phyloP scores from a whole-genome alignment of 2,329 filamentous ascomycete genomes.

The Rugonectria rugulosa region DNA sequence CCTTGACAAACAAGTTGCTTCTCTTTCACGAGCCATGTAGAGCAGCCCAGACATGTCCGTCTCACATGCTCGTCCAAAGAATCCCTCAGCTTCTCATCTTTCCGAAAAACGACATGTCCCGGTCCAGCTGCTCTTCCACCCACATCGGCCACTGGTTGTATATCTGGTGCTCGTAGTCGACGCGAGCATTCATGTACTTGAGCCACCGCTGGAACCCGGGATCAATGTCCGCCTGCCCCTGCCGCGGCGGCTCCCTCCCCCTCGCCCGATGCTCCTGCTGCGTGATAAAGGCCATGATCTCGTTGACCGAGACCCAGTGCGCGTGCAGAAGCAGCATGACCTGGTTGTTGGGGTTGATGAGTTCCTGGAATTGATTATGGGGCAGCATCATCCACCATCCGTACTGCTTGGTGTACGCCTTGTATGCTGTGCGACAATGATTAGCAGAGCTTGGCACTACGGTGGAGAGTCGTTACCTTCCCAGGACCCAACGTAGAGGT shows the following conservation, averaged over 20 bases:
- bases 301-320: constrained; percentile 63
- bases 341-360: constrained; percentile 57
- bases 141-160: constrained; percentile 64
- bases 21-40: no score
- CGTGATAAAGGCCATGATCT: constrained; percentile 60
- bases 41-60: no score
- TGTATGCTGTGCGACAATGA: constrained; percentile 50
- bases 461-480: constrained; percentile 50
- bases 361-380: constrained; percentile 57
- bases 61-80: no score
- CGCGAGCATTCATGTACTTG: constrained; percentile 55
- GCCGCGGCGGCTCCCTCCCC: constrained; percentile 39
- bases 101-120: constrained; percentile 56
- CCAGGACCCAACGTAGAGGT: constrained; percentile 61
- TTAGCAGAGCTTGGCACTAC: constrained; percentile 2
- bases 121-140: constrained; percentile 59
- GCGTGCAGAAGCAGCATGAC: constrained; percentile 56
- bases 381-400: constrained; percentile 66
- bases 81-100: constrained; percentile 21
- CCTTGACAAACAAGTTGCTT: no score
- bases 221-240: constrained; percentile 41
- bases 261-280: constrained; percentile 49
- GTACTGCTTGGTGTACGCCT: constrained; percentile 58
- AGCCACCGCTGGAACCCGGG: constrained; percentile 59
- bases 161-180: constrained; percentile 52